Evolutionary conservation across 1,139 yeast species (phyloP).

Genomic region (Zygosaccharomyces pseudobailii): DNA sequence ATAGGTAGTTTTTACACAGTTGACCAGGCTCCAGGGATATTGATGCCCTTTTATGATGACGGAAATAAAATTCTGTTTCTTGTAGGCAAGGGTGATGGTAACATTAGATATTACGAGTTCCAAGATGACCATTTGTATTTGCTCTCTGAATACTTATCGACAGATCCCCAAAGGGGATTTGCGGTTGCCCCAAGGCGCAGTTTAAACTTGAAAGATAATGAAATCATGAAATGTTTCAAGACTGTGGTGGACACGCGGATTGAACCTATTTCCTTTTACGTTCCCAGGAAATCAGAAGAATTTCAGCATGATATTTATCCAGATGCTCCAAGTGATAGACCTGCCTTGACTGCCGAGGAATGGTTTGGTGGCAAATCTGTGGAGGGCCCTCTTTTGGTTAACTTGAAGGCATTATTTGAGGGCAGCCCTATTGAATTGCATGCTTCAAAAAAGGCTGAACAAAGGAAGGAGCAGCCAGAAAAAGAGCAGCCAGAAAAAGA

Average conservation of each 20-base stretch:
- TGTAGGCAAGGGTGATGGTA: constrained; percentile 98
- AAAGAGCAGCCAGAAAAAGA: constrained; percentile 28
- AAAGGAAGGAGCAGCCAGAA: constrained; percentile 18
- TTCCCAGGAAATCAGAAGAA: constrained; percentile 88
- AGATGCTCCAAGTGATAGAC: constrained; percentile 73
- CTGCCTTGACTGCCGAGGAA: constrained; percentile 75
- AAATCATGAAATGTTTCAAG: constrained; percentile 74
- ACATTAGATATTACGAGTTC: constrained; percentile 86
- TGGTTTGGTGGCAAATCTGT: constrained; percentile 75
- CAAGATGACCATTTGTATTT: constrained; percentile 76
- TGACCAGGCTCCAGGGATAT: constrained; percentile 88
- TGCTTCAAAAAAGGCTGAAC: constrained; percentile 36
- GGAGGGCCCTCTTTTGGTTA: constrained; percentile 75
- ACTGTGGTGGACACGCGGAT: constrained; percentile 75
- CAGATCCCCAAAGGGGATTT: constrained; percentile 94
- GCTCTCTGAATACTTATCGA: constrained; percentile 79
- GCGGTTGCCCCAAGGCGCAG: constrained; percentile 81
- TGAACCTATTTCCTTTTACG: constrained; percentile 87
- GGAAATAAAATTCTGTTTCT: constrained; percentile 74
- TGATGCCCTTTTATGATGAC: constrained; percentile 85
- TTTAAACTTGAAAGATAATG: constrained; percentile 77
- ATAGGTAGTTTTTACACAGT: constrained; percentile 81
- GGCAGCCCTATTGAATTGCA: constrained; percentile 52
- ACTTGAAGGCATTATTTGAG: constrained; percentile 72
- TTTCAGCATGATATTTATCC: constrained; percentile 93